Percentiles rank a stretch among this genome's conserved stretches.
phyloP scores from a whole-genome alignment of 306 rosid species.

The Quercus variabilis region DNA sequence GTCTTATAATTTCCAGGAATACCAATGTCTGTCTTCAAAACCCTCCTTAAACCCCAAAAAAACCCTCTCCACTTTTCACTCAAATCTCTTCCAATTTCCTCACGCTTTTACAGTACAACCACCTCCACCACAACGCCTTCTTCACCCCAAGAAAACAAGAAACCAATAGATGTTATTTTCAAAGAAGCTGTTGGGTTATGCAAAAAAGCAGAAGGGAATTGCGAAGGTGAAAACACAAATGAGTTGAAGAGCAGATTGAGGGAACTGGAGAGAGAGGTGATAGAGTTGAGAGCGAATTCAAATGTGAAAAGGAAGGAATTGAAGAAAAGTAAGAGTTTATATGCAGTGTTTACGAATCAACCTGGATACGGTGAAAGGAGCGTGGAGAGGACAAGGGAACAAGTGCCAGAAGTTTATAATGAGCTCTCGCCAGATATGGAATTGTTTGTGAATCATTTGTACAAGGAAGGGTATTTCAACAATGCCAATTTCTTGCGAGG shows the following conservation, averaged over 20 bases:
- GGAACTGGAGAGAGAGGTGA: conserved; percentile 30
- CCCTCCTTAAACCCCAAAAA: conserved; percentile 21
- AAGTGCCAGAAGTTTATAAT: conserved; percentile 24
- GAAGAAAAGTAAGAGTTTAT: conserved; percentile 20
- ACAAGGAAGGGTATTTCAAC: conserved; percentile 53
- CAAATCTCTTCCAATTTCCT: conserved; percentile 12
- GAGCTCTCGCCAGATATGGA: conserved; percentile 57
- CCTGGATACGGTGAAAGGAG: neutral
- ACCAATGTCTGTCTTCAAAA: conserved; percentile 35
- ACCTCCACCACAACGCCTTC: neutral
- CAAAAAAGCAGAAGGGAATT: conserved; percentile 8
- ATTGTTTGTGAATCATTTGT: conserved; percentile 43
- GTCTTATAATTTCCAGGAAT: too few species aligned
- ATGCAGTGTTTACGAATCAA: conserved; percentile 26
- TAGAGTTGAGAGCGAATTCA: conserved; percentile 17
- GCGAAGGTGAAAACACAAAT: neutral
- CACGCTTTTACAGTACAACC: conserved; percentile 23
- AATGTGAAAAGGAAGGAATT: conserved; percentile 2
- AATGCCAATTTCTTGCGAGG: conserved; percentile 46
- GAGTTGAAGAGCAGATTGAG: conserved; percentile 30
- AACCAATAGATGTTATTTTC: conserved; percentile 44
- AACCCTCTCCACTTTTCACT: neutral
- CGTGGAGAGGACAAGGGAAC: conserved; percentile 6
- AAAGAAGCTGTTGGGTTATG: conserved; percentile 29
- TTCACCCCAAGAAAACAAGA: conserved; percentile 17